Evolutionary conservation across 129 eudicot genomes (phyloP), one percentile per base, ranked within the genome.

Genomic region (Pittosporum tobira): DNA sequence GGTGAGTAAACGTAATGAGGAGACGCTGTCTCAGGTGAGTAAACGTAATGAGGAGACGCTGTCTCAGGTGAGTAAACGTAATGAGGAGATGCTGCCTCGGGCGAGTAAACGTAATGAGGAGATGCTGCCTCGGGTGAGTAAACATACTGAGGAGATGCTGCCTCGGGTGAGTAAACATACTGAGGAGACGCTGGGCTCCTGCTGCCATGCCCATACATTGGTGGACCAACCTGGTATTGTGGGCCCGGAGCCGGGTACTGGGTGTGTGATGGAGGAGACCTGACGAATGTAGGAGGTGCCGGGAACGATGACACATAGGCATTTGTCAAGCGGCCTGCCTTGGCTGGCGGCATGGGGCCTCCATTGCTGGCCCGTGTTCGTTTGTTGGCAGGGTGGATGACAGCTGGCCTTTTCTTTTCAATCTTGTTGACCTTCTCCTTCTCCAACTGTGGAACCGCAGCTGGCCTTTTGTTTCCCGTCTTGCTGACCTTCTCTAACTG

Each of bases 291-390:
- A 10, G 95, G 88, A 34, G 86, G 64, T 19, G 90, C 78, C 3
- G 99, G 99, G 73, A 87, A 93, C 2, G 99, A 93, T 31, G 99
- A 87, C 1, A 93, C 99, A 9, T 87, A 93, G 18, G 99, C 84
- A 48, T 87, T 93, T 30, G 99, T 84, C 28, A 81, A 79, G 24
- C 99, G 99, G 0, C 96, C 99, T 6, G 99, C 99, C 79, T 93
- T 93, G 67, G 99, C 99, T 28, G 96, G 99, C 7, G 99, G 99
- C 96, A 87, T 93, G 48, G 96, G 94, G 7, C 99, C 99, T 36
- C 85, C 87, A 24, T 71, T 83, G 85, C 82, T 73, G 54, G 79
- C 94, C 27, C 99, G 84, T 18, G 90, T 93, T 50, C 99, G 63
- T 65, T 93, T 93, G 78, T 83, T 80, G 48, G 99, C 96, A 5